Base-by-base conservation (phyloP, 768 basidiomycete species). In the Coprinellus aureogranulatus region DNA sequence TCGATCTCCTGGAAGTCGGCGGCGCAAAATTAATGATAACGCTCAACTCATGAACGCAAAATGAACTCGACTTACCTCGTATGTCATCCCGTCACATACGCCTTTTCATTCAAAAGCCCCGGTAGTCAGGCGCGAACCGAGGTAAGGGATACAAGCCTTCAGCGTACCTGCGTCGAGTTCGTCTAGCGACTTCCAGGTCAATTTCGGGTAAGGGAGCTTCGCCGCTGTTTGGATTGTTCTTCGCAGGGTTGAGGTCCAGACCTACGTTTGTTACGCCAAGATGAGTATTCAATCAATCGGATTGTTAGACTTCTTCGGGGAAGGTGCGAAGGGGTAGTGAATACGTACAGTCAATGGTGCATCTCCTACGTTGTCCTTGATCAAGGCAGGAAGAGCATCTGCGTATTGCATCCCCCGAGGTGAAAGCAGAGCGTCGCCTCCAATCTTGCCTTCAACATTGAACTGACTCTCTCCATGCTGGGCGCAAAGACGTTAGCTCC, bases 31-130 rank as follows among this genome's bases (percentile, higher is more conserved):
- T 40, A 23, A 27, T 9, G 16, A 31, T 20, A 28, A 55, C 14
- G 11, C 10, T 59, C 37, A 42, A 14, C 54, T 37, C 28, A 6
- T 23, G 46, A 50, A 55, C 12, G 51, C n/a, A 42, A 42, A 30
- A 45, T n/a, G 48, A 48, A 46, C 28, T 23, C 47, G 14, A 25
- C 65, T 26, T 64, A 75, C 77, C 67, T 93, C 89, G 64, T 99
- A 99, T 3, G 97, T 98, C 97, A 99, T 98, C 16, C 89, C 97
- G 72, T 99, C 97, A 67, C 97, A 99, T 31, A 99, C 97, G 25
- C 97, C 77, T 79, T 30, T 9, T 6, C 18, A 12, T 26, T 12
- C n/a, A n/a, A n/a, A n/a, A n/a, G n/a, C n/a, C n/a, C 52, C 44
- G 27, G 11, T 57, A 49, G 23, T 25, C 28, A 39, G 27, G 26